A percentile compares a stretch with the other conserved stretches of the same genome.
Evolutionary conservation across 2,329 filamentous ascomycete genomes (phyloP).

Genomic region (Colletotrichum aenigma): DNA sequence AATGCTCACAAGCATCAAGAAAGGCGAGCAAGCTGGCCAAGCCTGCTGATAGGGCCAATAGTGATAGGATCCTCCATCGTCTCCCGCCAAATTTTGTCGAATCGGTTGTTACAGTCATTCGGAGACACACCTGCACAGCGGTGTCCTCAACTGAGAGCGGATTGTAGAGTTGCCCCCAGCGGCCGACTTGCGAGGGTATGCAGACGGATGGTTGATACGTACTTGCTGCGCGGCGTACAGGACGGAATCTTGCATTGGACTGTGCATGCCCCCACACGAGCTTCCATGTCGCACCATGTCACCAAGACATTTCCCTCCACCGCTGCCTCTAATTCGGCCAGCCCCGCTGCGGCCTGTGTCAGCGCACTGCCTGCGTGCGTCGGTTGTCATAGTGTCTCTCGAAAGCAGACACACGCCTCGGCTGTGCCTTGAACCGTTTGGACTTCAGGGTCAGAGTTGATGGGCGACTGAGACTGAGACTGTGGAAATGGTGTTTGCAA

Average conservation of each 20-base stretch:
- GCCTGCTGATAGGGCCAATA: not conserved
- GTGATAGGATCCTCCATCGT: not conserved
- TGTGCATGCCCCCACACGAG: constrained; percentile 9
- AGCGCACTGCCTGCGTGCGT: not conserved
- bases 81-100: not conserved
- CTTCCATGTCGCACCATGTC: constrained; percentile 2
- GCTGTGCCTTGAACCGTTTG: not conserved
- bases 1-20: not conserved
- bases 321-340: not conserved
- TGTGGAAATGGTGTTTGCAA: not conserved
- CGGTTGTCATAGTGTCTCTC: not conserved
- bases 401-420: not conserved
- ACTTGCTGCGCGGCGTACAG: constrained; percentile 7
- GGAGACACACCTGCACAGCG: not conserved
- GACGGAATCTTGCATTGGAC: constrained; percentile 20
- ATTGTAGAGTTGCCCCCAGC: not conserved
- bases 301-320: not conserved
- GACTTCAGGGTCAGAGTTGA: not conserved
- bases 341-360: not conserved
- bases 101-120: not conserved
- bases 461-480: not conserved
- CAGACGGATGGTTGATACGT: not conserved
- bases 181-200: not conserved
- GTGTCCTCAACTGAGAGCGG: not conserved
- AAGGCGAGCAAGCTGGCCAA: not conserved